Conservation (phyloP, 306 rosid species). For the Abrus precatorius region DNA sequence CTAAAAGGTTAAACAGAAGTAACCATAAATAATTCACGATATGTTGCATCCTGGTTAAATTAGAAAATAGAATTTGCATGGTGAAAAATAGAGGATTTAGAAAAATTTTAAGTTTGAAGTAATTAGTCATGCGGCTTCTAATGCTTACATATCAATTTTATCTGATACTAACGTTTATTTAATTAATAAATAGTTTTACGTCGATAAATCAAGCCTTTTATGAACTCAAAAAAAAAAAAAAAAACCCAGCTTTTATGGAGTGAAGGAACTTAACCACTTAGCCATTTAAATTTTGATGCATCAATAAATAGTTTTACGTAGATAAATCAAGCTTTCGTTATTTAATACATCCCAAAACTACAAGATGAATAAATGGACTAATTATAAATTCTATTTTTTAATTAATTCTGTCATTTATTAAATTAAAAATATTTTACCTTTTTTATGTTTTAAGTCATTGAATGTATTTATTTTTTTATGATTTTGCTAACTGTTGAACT, state of each 20-base stretch:
- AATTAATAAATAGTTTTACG: too few relatives aligned
- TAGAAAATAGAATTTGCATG: not conserved
- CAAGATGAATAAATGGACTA: not conserved
- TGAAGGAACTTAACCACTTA: not conserved
- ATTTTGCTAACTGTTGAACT: too few relatives aligned
- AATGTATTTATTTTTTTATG: not conserved
- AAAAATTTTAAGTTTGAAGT: not conserved
- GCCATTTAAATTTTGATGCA: not conserved
- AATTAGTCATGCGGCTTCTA: not conserved
- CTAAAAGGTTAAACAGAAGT: too few relatives aligned
- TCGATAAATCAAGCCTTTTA: not conserved
- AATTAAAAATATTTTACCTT: not conserved
- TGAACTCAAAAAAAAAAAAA: too few relatives aligned
- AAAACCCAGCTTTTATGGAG: too few relatives aligned
- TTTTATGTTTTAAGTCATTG: not conserved
- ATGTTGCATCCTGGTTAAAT: not conserved
- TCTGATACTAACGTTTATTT: not conserved
- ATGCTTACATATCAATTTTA: not conserved
- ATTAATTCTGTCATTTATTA: too few relatives aligned
- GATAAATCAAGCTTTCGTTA: not conserved
- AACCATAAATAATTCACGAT: not conserved
- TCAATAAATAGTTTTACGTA: not conserved
- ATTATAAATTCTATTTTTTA: too few relatives aligned
- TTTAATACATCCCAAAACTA: not conserved
- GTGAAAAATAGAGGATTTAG: not conserved